Conservation (phyloP, 176 grass and related monocot species). For the Musa itinerans region DNA sequence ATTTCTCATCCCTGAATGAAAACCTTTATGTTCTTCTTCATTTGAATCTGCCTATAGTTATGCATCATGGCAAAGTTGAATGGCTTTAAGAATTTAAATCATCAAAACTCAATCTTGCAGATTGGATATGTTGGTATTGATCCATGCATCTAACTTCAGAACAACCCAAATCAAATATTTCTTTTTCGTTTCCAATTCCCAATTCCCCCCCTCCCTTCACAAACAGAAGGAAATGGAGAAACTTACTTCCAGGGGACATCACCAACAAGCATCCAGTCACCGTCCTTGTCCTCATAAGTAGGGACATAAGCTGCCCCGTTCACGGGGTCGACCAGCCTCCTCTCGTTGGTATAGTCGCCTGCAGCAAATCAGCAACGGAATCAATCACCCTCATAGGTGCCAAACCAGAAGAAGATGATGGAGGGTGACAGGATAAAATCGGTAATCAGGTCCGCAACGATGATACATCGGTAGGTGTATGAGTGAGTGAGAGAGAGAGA, state of each 20-base stretch:
- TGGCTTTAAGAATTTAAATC: not conserved
- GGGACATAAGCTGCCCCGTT: conserved; percentile 68
- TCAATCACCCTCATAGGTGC: no score
- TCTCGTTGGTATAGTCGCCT: conserved; percentile 54
- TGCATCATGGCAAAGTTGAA: not conserved
- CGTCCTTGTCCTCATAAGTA: conserved; percentile 91
- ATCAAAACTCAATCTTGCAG: not conserved
- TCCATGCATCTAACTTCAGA: not conserved
- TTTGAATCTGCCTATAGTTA: not conserved
- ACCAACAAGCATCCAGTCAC: conserved; percentile 95
- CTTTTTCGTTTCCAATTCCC: not conserved
- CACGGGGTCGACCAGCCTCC: conserved; percentile 51
- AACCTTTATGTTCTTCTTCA: not conserved
- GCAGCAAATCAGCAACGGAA: not conserved
- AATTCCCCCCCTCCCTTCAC: no score
- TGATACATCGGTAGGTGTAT: no score
- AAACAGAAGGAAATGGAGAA: not conserved
- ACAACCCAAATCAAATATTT: not conserved
- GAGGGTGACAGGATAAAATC: no score
- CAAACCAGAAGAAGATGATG: no score
- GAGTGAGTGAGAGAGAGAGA: not conserved
- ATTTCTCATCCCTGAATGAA: no score
- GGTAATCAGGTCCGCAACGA: no score
- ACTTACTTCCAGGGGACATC: conserved; percentile 95
- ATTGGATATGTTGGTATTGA: not conserved